Evolutionary conservation across 2,329 filamentous ascomycete species (phyloP).

Genomic region (Penicillium paneum): DNA sequence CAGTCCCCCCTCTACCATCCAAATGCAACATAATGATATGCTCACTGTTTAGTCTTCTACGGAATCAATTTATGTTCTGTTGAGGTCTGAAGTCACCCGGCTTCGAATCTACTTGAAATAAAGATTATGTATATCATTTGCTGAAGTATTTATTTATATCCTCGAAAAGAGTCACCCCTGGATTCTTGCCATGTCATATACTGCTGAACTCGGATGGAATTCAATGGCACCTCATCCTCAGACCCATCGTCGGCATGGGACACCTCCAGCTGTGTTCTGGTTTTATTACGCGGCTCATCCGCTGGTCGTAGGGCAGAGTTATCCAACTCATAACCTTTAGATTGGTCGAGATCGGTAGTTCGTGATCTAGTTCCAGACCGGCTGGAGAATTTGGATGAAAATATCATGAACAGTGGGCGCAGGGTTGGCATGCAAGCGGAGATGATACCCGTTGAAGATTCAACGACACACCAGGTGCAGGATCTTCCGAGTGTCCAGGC

Average conservation of each 20-base stretch:
- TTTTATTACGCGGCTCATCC: slow-evolving; percentile 5
- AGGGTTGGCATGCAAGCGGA: slow-evolving; percentile 24
- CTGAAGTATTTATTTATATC: background rate
- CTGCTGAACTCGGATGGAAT: slow-evolving; percentile 13
- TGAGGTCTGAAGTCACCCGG: too few species aligned
- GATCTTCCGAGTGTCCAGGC: slow-evolving; percentile 49
- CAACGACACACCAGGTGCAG: slow-evolving; percentile 50
- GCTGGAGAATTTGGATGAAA: slow-evolving; percentile 6
- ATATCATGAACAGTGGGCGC: slow-evolving; percentile 12
- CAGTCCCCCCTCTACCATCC: background rate
- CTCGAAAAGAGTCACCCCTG: background rate
- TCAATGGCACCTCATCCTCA: slow-evolving; percentile 13
- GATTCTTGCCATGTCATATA: slow-evolving; percentile 16
- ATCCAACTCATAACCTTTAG: background rate
- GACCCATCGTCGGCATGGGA: slow-evolving; percentile 4
- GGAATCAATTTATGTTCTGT: background rate
- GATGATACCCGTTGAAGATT: slow-evolving; percentile 42
- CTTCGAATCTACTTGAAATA: background rate
- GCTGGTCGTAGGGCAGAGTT: slow-evolving; percentile 1
- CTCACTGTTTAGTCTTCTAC: background rate
- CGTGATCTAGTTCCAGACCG: background rate
- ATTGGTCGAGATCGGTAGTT: background rate
- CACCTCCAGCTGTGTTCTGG: background rate
- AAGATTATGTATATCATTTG: background rate
- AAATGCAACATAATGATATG: background rate